A percentile compares a stretch with the other conserved stretches of the same genome.
Conservation (phyloP, 257 asterid genomes). For the Coffea canephora region DNA sequence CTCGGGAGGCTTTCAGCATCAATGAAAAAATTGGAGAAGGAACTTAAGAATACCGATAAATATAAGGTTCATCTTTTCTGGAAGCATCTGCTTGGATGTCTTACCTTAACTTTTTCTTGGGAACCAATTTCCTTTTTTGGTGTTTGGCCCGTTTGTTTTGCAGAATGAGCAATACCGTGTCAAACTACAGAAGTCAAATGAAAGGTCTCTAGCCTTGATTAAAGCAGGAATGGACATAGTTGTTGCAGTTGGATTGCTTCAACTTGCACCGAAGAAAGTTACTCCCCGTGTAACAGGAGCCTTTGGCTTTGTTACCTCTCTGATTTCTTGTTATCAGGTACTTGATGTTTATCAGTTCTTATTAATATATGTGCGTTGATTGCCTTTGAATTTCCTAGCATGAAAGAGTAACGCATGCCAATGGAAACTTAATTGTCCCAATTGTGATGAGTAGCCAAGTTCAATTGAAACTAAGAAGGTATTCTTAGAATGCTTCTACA, state of each 20-base stretch:
- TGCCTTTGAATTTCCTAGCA: background rate
- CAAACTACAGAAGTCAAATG: constrained; percentile 71
- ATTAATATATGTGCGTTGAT: background rate
- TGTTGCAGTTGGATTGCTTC: constrained; percentile 95
- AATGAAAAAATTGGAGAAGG: constrained; percentile 72
- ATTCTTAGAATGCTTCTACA: background rate
- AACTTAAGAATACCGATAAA: constrained; percentile 61
- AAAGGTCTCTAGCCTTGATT: constrained; percentile 73
- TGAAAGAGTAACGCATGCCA: background rate
- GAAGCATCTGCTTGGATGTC: constrained; percentile 11
- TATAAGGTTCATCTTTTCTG: constrained; percentile 49
- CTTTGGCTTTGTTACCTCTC: constrained; percentile 76
- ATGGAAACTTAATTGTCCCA: too few relatives aligned
- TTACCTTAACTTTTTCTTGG: constrained; percentile 2
- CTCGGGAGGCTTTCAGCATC: constrained; percentile 77
- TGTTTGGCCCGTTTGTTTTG: constrained; percentile 21
- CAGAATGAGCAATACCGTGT: constrained; percentile 63
- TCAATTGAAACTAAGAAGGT: background rate
- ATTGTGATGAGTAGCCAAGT: background rate
- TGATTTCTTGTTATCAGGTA: constrained; percentile 99
- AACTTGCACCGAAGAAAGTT: constrained; percentile 86
- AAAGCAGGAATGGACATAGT: constrained; percentile 81
- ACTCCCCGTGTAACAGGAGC: constrained; percentile 97
- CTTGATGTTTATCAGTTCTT: background rate
- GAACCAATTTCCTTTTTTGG: background rate